phyloP scores from a whole-genome alignment of 2,329 filamentous ascomycete genomes.

The Sporothrix brunneoviolacea region DNA sequence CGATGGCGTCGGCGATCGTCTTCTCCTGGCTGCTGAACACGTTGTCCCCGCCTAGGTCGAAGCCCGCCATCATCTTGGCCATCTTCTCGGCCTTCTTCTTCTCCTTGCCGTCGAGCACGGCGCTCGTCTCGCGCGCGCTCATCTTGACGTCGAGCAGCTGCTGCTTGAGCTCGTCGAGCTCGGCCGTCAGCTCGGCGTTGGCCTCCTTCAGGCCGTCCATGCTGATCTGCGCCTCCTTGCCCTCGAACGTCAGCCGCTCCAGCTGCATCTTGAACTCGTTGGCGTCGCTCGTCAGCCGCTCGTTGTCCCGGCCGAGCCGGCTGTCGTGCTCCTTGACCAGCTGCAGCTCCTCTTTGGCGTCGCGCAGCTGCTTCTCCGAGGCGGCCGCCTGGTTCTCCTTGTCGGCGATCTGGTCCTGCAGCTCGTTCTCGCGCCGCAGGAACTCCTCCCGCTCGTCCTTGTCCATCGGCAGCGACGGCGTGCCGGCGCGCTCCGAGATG shows the following conservation, averaged over 20 bases:
- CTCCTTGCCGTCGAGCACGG: slow-evolving; percentile 91
- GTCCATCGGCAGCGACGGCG: slow-evolving; percentile 80
- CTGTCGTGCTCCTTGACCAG: slow-evolving; percentile 80
- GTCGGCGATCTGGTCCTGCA: slow-evolving; percentile 93
- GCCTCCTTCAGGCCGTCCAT: slow-evolving; percentile 97
- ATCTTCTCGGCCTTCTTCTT: slow-evolving; percentile 98
- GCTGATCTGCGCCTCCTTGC: slow-evolving; percentile 92
- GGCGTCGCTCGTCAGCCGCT: slow-evolving; percentile 74
- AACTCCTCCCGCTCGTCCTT: slow-evolving; percentile 98
- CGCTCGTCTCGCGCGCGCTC: slow-evolving; percentile 88
- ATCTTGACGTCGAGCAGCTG: slow-evolving; percentile 94
- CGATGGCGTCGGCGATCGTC: slow-evolving; percentile 74
- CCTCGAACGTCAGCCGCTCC: slow-evolving; percentile 90
- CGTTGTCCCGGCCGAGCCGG: slow-evolving; percentile 82
- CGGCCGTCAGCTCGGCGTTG: slow-evolving; percentile 82
- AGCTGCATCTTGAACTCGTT: slow-evolving; percentile 96
- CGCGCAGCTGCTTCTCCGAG: slow-evolving; percentile 72
- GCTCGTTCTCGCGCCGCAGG: slow-evolving; percentile 85
- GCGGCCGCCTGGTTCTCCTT: slow-evolving; percentile 76
- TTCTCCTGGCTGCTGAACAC: slow-evolving; percentile 91
- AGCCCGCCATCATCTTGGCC: slow-evolving; percentile 99
- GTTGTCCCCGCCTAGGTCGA: slow-evolving; percentile 86
- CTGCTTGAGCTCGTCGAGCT: slow-evolving; percentile 93
- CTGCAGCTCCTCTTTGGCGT: slow-evolving; percentile 78
- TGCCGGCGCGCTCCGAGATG: slow-evolving; percentile 75